A percentile compares a stretch with the other conserved stretches of the same genome.
Evolutionary conservation across 805 yeast species (phyloP).

Genomic region (Ogataea dorogensis): DNA sequence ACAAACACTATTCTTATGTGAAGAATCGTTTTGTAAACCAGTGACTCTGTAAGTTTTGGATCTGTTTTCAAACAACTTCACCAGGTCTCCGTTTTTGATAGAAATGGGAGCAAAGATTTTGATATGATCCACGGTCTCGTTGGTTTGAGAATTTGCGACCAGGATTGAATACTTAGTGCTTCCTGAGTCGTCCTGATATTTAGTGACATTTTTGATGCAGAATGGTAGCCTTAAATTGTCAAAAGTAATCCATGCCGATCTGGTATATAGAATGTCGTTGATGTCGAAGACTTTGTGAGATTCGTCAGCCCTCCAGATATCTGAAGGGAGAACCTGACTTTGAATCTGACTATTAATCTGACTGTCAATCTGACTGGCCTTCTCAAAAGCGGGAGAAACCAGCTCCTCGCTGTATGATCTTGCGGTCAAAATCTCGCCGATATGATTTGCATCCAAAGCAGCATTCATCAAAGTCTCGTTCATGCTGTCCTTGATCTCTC

Average conservation of each 20-base stretch:
- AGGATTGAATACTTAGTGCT: constrained; percentile 2
- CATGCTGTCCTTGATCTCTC: constrained; percentile 8
- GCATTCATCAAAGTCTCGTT: constrained; percentile 7
- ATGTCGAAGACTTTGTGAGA: constrained; percentile 1
- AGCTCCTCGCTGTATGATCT: constrained; percentile 2
- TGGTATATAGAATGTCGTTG: constrained; percentile 9
- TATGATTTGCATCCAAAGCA: constrained; percentile 1
- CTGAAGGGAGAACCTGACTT: constrained; percentile 8
- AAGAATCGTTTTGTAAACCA: constrained; percentile 39
- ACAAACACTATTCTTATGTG: constrained; percentile 32
- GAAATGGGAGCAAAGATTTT: constrained; percentile 45
- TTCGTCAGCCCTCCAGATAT: constrained; percentile 9
- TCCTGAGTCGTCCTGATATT: constrained; percentile 1
- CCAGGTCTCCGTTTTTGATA: constrained; percentile 54
- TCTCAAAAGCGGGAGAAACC: constrained; percentile 15
- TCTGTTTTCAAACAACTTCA: constrained; percentile 35
- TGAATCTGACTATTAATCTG: no score
- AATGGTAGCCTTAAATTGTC: constrained; percentile 14
- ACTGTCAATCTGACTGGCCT: constrained; percentile 8
- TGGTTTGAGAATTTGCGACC: constrained; percentile 15
- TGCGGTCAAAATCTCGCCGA: constrained; percentile 1
- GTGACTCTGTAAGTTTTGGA: constrained; percentile 40
- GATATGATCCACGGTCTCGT: constrained; percentile 33
- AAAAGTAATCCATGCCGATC: constrained; percentile 18
- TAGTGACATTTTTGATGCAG: constrained; percentile 8